Conservation (phyloP, 108 stramenopile genomes). For the Nitzschia sp. region DNA sequence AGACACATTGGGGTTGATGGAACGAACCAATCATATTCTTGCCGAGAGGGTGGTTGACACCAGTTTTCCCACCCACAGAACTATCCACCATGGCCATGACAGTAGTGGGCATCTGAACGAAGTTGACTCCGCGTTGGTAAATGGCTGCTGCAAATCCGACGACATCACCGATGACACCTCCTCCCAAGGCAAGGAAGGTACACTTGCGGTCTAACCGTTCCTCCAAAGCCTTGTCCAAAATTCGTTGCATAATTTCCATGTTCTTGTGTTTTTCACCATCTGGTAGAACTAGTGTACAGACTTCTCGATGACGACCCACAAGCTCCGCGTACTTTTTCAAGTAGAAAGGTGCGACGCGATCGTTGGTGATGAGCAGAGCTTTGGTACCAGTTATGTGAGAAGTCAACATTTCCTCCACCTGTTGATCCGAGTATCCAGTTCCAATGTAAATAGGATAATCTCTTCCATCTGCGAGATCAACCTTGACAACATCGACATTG, state of each 20-base stretch:
- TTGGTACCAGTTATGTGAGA: slow-evolving; percentile 61
- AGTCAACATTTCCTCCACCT: slow-evolving; percentile 46
- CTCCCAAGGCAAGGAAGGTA: slow-evolving; percentile 94
- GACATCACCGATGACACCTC: slow-evolving; percentile 99
- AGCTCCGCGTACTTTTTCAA: slow-evolving; percentile 63
- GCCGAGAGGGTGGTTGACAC: slow-evolving; percentile 93
- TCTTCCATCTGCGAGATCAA: slow-evolving; percentile 72
- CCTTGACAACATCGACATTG: slow-evolving; percentile 71
- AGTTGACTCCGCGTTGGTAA: slow-evolving; percentile 95
- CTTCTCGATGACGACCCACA: slow-evolving; percentile 36
- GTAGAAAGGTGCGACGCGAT: slow-evolving; percentile 75
- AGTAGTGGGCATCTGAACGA: slow-evolving; percentile 96
- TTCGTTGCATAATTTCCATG: slow-evolving; percentile 59
- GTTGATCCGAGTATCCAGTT: slow-evolving; percentile 57
- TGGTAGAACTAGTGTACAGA: slow-evolving; percentile 76
- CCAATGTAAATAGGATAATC: slow-evolving; percentile 92
- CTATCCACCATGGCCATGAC: slow-evolving; percentile 99
- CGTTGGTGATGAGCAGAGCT: slow-evolving; percentile 78
- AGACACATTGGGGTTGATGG: slow-evolving; percentile 94
- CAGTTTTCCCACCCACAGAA: slow-evolving; percentile 97
- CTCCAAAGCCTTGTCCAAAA: slow-evolving; percentile 77
- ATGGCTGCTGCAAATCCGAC: slow-evolving; percentile 97
- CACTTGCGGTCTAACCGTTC: slow-evolving; percentile 80
- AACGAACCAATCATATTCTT: slow-evolving; percentile 99
- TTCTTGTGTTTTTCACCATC: slow-evolving; percentile 86